Evolutionary conservation across 257 asterid species (phyloP).

Genomic region (Perilla frutescens): DNA sequence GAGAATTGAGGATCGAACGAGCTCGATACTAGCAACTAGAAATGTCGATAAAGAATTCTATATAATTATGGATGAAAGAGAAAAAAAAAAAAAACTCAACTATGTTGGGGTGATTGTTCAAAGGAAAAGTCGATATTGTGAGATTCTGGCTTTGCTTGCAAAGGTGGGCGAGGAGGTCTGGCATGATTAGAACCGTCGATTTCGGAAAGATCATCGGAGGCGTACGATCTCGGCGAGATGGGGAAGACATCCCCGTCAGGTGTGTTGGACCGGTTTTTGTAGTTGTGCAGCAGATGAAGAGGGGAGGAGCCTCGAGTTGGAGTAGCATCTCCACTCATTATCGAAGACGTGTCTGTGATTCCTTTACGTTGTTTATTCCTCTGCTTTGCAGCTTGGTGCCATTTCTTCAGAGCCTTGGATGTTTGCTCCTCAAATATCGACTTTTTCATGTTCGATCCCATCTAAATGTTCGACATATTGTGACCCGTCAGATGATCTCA

Average conservation of each 20-base stretch:
- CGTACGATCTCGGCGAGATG: slow-evolving; percentile 41
- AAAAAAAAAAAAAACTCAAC: neutral
- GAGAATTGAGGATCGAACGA: too few relatives aligned
- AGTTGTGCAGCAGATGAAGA: slow-evolving; percentile 57
- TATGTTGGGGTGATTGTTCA: slow-evolving; percentile 20
- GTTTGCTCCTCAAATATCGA: slow-evolving; percentile 74
- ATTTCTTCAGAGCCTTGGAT: slow-evolving; percentile 63
- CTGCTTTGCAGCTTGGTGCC: slow-evolving; percentile 62
- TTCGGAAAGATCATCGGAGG: slow-evolving; percentile 56
- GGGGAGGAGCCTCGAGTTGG: slow-evolving; percentile 52
- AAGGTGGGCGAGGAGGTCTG: neutral
- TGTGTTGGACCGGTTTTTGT: slow-evolving; percentile 42
- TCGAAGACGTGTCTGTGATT: slow-evolving; percentile 18
- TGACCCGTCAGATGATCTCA: neutral
- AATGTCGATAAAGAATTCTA: neutral
- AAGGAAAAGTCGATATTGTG: slow-evolving; percentile 48
- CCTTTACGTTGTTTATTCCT: slow-evolving; percentile 49
- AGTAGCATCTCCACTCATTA: slow-evolving; percentile 44
- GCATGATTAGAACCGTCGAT: slow-evolving; percentile 37
- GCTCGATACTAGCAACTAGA: neutral
- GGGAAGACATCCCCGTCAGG: slow-evolving; percentile 41
- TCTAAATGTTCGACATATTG: slow-evolving; percentile 34
- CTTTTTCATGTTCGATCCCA: slow-evolving; percentile 74
- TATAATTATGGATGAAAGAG: neutral
- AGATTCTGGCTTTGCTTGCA: slow-evolving; percentile 20